Evolutionary conservation across 306 rosid genomes (phyloP).

Genomic region (Astragalus glycyphyllos): DNA sequence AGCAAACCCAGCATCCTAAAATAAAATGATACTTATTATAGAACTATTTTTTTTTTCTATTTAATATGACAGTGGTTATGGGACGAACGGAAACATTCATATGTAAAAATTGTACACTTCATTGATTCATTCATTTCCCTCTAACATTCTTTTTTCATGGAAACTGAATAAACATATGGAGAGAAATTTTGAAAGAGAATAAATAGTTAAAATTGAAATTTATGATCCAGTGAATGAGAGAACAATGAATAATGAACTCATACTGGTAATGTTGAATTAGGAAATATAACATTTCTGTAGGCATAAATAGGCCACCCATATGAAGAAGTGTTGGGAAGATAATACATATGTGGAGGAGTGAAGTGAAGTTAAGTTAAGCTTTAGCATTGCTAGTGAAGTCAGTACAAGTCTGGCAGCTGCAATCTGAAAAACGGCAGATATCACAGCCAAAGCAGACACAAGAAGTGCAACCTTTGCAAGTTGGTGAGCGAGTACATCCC

Average conservation of each 20-base stretch:
- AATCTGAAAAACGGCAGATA: constrained; percentile 89
- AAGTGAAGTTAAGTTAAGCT: constrained; percentile 39
- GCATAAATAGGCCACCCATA: constrained; percentile 27
- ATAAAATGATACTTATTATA: too few relatives aligned
- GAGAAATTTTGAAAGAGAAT: too few relatives aligned
- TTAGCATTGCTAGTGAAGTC: constrained; percentile 87
- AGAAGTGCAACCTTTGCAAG: constrained; percentile 95
- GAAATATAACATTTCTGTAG: constrained; percentile 39
- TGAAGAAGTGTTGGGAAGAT: constrained; percentile 12
- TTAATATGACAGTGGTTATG: too few relatives aligned
- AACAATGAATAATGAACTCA: constrained; percentile 44
- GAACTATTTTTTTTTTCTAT: too few relatives aligned
- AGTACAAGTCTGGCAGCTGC: constrained; percentile 95
- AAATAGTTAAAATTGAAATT: constrained; percentile 42
- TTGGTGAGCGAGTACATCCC: constrained; percentile 79
- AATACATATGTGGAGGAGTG: not conserved
- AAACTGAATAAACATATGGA: too few relatives aligned
- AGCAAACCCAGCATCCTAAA: too few relatives aligned
- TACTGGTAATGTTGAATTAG: constrained; percentile 43
- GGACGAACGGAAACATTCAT: too few relatives aligned
- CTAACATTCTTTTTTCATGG: too few relatives aligned
- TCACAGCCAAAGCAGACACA: constrained; percentile 97
- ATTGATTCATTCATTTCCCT: too few relatives aligned
- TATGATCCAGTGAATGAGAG: constrained; percentile 52
- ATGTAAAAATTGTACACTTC: too few relatives aligned